Evolutionary conservation across 371 early-diverging fungal species (phyloP), one percentile per base, ranked within the genome.

Genomic region (Mortierella sp.): DNA sequence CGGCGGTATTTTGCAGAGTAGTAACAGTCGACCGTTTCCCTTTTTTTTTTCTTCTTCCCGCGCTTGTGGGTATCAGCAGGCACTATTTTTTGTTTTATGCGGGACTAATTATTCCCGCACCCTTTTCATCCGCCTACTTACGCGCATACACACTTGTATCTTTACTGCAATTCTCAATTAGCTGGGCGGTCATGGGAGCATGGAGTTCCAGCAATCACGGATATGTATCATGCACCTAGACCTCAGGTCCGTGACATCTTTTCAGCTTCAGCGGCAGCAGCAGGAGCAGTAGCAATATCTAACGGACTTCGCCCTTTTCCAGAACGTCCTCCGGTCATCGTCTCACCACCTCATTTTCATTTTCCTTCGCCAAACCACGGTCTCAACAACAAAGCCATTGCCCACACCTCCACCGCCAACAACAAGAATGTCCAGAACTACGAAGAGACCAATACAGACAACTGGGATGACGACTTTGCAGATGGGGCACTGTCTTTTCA

Each of bases 381-480:
- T 3, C 50, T 54, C 28, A 65, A 84, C 38, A 70, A 48, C 72
- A 80, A 28, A 38, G 44, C 21, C 47, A 57, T 45, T 21, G 28
- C 31, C 72, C 76, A 47, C 45, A 65, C 57, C 31, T 75, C 31
- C 16, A 47, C 10, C 19, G 45, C 70, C 24, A 72, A 48, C 21
- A 63, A 58, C 24, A 84, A 47, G 48, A 81, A 78, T 45, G 76
- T 75, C 14, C 74, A 79, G 10, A 83, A 89, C 58, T 88, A 88
- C 11, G 90, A 90, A 47, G 78, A 65, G 68, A 38, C 38, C 42
- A 65, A 34, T 38, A 42, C 75, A 10, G 75, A 74, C 42, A 83
- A 86, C 70, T 90, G 90, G 90, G 90, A 90, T 63, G 89, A 85
- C 72, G 90, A 90, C 74, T 90, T 90, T 77, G 86, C 82, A 26